Evolutionary conservation across 257 asterid species (phyloP), one percentile per base, ranked within the genome.

Genomic region (Salvia miltiorrhiza): DNA sequence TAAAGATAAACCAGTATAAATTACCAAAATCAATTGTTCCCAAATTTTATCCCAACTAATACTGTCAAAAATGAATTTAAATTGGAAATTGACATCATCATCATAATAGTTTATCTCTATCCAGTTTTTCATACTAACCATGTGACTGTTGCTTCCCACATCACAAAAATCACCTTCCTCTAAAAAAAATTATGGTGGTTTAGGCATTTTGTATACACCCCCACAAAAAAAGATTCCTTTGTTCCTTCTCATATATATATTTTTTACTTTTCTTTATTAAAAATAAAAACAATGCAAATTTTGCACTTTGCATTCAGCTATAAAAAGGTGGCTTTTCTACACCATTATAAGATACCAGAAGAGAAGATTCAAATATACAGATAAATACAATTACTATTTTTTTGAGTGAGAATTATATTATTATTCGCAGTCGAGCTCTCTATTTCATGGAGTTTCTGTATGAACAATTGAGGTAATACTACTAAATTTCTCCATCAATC

Each of bases 181-280:
- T 44, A 32, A 3, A 6, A 3, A 6, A 33, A 45, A n/a, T 19
- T 21, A 65, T n/a, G 43, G 67, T 19, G 37, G 49, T 58, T 73
- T 13, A 7, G 48, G 43, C 53, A 37, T 14, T 53, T 65, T 64
- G n/a, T n/a, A 28, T 39, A 23, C 50, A 35, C n/a, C 1, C 17
- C 75, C 50, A 44, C 14, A 53, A 53, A 69, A 63, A 69, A 69
- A 53, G 65, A 52, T 60, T 61, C 53, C 16, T 61, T 66, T 59
- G 37, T 33, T n/a, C 52, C 12, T 49, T 61, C 41, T 39, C n/a
- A 24, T 24, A 13, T n/a, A 0, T 35, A 3, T 5, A 39, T 52
- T 28, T 44, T 8, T 13, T 23, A 8, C 23, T 12, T 6, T 6
- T 20, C 12, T 40, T 2, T 7, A 20, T 12, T 24, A 3, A 33